A percentile compares a stretch with the other conserved stretches of the same genome.
These are phyloP conservation scores for Elongisporangium undulatum DNA, from an alignment of 352 stramenopile species.

Conservation along the genomic window DNA sequence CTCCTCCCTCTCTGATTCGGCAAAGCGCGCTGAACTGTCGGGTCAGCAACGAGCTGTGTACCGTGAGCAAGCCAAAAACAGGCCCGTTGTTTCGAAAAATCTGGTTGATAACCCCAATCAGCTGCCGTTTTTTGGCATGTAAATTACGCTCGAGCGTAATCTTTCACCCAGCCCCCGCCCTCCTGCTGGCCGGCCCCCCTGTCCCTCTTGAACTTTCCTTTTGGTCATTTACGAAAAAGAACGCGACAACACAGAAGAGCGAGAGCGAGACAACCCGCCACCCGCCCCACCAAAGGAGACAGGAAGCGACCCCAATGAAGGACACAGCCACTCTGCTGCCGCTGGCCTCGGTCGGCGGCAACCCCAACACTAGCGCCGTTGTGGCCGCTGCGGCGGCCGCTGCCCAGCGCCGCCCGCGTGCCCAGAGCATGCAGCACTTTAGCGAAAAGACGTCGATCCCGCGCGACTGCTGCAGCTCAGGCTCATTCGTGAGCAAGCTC, in stretches of 20 bases:
- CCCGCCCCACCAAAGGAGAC: conserved; percentile 8
- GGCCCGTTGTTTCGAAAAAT: background rate
- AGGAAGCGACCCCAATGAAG: conserved; percentile 26
- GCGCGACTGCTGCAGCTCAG: conserved; percentile 54
- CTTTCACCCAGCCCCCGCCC: background rate
- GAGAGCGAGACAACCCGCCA: background rate
- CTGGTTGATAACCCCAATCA: background rate
- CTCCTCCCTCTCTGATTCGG: background rate
- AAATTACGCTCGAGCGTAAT: background rate
- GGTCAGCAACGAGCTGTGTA: background rate
- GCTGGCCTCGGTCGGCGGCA: background rate
- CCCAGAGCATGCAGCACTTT: conserved; percentile 54
- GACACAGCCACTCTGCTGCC: conserved; percentile 5
- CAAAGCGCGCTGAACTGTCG: background rate
- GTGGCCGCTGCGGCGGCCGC: conserved; percentile 3
- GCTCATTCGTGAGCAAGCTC: conserved; percentile 84
- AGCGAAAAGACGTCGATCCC: conserved; percentile 12
- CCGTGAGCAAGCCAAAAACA: background rate
- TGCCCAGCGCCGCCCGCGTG: conserved; percentile 28
- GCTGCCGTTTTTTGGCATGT: background rate
- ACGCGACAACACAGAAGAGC: conserved; percentile 13
- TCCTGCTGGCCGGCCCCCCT: background rate
- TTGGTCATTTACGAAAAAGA: conserved; percentile 67
- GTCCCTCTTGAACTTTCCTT: conserved; percentile 27
- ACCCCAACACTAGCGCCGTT: background rate